phyloP scores from a whole-genome alignment of 1,284 basidiomycete species.

The Ustilago bromivora region DNA sequence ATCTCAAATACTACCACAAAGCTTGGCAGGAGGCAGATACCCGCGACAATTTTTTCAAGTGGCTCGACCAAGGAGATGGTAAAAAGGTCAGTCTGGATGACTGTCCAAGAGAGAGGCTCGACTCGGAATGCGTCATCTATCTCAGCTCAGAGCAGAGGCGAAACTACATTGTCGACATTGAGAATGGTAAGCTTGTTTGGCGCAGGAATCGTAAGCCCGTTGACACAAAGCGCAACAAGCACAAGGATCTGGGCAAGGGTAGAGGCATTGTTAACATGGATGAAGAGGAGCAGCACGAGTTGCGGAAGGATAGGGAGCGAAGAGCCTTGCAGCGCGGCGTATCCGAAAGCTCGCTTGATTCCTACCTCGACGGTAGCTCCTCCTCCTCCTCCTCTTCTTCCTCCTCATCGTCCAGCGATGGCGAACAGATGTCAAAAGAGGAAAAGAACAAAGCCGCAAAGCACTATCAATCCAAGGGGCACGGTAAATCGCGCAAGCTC shows the following conservation, averaged over 20 bases:
- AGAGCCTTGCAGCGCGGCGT: conserved; percentile 37
- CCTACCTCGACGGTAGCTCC: conserved; percentile 31
- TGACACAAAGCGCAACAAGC: conserved; percentile 67
- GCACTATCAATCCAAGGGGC: conserved; percentile 52
- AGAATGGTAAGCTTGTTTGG: conserved; percentile 79
- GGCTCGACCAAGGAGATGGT: conserved; percentile 80
- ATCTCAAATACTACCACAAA: conserved; percentile 62
- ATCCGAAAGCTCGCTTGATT: conserved; percentile 45
- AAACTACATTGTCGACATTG: conserved; percentile 78
- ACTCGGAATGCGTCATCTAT: conserved; percentile 74
- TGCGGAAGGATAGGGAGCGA: conserved; percentile 27
- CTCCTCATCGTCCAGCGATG: conserved; percentile 36
- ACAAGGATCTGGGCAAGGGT: conserved; percentile 63
- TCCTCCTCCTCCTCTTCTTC: conserved; percentile 40
- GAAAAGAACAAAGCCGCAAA: conserved; percentile 25
- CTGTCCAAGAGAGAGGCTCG: conserved; percentile 78
- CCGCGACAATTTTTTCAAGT: conserved; percentile 69
- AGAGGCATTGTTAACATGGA: conserved; percentile 66
- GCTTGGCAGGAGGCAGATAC: conserved; percentile 56
- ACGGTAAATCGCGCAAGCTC: conserved; percentile 40
- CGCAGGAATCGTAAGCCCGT: conserved; percentile 76
- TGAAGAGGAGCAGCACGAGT: conserved; percentile 54
- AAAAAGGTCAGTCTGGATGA: conserved; percentile 77
- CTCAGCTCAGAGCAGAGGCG: conserved; percentile 75
- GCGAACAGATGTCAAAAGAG: conserved; percentile 36